Percentiles rank a stretch among this genome's conserved stretches.
Conservation (phyloP, 768 basidiomycete genomes). For the Scleroderma citrinum region DNA sequence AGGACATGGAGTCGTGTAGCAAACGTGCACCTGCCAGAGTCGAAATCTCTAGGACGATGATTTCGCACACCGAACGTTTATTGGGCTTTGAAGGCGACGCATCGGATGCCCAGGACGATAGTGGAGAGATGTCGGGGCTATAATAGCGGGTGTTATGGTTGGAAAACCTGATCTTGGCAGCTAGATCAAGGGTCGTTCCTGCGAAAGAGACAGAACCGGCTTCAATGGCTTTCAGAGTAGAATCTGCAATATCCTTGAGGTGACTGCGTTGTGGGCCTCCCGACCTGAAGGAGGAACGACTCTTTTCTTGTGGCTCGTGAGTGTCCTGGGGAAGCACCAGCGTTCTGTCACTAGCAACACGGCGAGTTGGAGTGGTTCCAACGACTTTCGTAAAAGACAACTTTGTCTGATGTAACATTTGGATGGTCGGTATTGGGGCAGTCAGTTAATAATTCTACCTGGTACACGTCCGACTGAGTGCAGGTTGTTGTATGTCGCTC, state of each 20-base stretch:
- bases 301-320: background rate
- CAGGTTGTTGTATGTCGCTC: too few relatives aligned
- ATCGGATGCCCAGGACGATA: constrained; percentile 41
- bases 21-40: constrained; percentile 57
- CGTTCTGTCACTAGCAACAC: background rate
- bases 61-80: constrained; percentile 20
- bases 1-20: constrained; percentile 19
- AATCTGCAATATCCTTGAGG: constrained; percentile 41
- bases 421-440: too few relatives aligned
- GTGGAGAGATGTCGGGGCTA: constrained; percentile 37
- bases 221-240: constrained; percentile 45
- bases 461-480: too few relatives aligned
- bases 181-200: constrained; percentile 28
- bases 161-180: constrained; percentile 28
- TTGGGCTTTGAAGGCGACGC: constrained; percentile 4
- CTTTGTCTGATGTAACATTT: constrained; percentile 4
- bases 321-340: background rate
- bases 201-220: constrained; percentile 35
- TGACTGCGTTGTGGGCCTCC: constrained; percentile 5
- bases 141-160: constrained; percentile 48
- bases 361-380: background rate
- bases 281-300: background rate
- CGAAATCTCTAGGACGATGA: constrained; percentile 54
- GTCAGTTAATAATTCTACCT: too few relatives aligned
- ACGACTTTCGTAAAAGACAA: constrained; percentile 1